Base-by-base conservation (phyloP, 805 yeast genomes). In the Trichomonascus vanleenenianus region DNA sequence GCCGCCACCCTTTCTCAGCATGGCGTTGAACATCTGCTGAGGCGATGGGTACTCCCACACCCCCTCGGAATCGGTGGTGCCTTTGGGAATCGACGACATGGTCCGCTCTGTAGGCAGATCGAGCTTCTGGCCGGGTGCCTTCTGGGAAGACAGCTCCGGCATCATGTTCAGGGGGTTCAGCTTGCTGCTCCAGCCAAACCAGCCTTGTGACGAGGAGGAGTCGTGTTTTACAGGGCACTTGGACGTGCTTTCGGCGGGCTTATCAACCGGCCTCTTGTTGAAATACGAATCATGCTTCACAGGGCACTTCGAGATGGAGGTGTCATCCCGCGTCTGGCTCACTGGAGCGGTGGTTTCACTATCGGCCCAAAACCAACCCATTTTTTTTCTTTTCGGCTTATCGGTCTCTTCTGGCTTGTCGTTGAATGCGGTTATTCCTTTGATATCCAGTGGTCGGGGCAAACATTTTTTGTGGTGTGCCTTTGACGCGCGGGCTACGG, bases 1-100 rank as follows among this genome's bases (percentile, higher is more conserved):
- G 39, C 85, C 83, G 58, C 93, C 91, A 16, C 96, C 96, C 68
- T 93, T 93, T 52, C 91, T 79, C 22, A 88, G 68, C 97, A 93
- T 91, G 10, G 99, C 99, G 59, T 91, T 89, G 54, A 88, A 80
- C 99, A 93, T 93, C 63, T 93, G 99, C 66, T 93, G 98, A 1
- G 99, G 98, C 2, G 96, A 86, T 1, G 99, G 99, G 61, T 93
- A 93, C 66, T 93, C 98, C 99, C 99, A 93, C 40, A 81, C 78
- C 1, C 95, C 95, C 50, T 78, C 79, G 8, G 68, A 72, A 1
- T 68, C 71, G 11, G 61, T 60, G 25, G 71, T 76, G 25, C 97
- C 97, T 51, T 86, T 75, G 16, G 98, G 98, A 44, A 93, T 93
- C 1, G 86, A 67, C 12, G 96, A 86, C 33, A 81, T 64, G 1